These are phyloP conservation scores for Scheffersomyces coipomensis DNA, from an alignment of 805 yeast genomes.

Conservation along the genomic window DNA sequence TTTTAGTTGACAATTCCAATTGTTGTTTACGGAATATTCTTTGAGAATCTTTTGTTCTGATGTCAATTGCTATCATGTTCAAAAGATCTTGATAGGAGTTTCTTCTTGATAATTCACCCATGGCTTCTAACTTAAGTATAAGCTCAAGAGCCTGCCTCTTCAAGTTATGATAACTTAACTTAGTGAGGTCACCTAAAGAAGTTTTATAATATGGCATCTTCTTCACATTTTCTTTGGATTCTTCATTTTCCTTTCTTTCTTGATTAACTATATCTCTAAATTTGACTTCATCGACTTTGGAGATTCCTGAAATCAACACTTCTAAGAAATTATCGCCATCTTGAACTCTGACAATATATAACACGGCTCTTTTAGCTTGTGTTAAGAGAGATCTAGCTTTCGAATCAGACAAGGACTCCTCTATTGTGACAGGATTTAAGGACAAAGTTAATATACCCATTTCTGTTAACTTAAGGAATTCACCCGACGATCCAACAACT, in stretches of 20 bases:
- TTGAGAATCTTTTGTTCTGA: constrained; percentile 48
- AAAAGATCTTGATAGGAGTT: constrained; percentile 76
- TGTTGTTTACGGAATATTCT: constrained; percentile 42
- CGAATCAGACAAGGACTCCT: constrained; percentile 50
- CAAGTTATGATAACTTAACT: constrained; percentile 64
- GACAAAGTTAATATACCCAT: constrained; percentile 53
- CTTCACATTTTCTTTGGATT: constrained; percentile 39
- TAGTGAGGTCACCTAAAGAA: constrained; percentile 49
- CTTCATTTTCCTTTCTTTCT: constrained; percentile 33
- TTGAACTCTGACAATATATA: constrained; percentile 83
- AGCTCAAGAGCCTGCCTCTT: constrained; percentile 75
- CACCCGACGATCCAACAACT: constrained; percentile 34
- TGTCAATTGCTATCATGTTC: constrained; percentile 82
- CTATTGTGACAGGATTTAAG: constrained; percentile 51
- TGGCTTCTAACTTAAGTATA: constrained; percentile 69
- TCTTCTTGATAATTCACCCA: constrained; percentile 61
- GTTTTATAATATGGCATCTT: constrained; percentile 45
- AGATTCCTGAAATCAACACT: constrained; percentile 63
- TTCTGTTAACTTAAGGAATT: constrained; percentile 48
- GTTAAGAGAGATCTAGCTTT: constrained; percentile 59
- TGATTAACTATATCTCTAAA: constrained; percentile 54
- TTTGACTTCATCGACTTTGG: constrained; percentile 63
- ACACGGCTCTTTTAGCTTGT: constrained; percentile 79
- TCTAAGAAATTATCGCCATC: constrained; percentile 66
- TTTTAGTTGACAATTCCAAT: constrained; percentile 37